phyloP scores from a whole-genome alignment of 1,284 basidiomycete genomes.

The Rhodotorula sp. region DNA sequence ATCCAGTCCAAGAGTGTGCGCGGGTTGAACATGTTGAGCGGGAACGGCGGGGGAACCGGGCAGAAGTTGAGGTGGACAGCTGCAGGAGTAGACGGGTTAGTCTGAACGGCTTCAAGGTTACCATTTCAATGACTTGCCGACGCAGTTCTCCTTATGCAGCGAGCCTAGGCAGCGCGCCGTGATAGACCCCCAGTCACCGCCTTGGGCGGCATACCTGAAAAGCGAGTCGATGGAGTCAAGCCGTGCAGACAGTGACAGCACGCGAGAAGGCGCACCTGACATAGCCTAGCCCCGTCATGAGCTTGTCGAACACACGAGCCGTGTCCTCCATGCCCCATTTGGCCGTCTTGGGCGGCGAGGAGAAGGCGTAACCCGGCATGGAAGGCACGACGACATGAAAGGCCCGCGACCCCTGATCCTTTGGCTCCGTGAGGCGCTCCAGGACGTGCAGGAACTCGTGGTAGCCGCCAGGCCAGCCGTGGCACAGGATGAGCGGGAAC shows the following conservation, averaged over 20 bases:
- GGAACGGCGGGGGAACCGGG: slow-evolving; percentile 12
- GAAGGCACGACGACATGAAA: slow-evolving; percentile 43
- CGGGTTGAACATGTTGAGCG: slow-evolving; percentile 20
- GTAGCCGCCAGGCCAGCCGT: slow-evolving; percentile 39
- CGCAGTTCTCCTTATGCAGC: slow-evolving; percentile 22
- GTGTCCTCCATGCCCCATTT: slow-evolving; percentile 38
- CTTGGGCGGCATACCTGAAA: slow-evolving; percentile 37
- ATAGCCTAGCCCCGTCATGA: slow-evolving; percentile 43
- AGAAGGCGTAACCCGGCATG: slow-evolving; percentile 41
- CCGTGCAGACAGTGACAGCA: too few relatives aligned
- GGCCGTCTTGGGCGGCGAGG: slow-evolving; percentile 31
- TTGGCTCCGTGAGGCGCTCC: slow-evolving; percentile 24
- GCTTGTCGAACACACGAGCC: slow-evolving; percentile 38
- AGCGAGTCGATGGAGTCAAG: neutral
- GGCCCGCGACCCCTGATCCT: slow-evolving; percentile 1
- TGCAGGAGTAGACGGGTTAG: neutral
- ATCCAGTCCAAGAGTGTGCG: slow-evolving; percentile 19
- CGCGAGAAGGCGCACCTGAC: neutral
- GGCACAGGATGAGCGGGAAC: slow-evolving; percentile 37
- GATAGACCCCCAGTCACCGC: slow-evolving; percentile 38
- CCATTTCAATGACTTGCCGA: neutral
- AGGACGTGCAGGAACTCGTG: slow-evolving; percentile 40
- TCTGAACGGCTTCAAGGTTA: neutral
- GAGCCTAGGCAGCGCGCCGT: slow-evolving; percentile 27
- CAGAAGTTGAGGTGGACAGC: slow-evolving; percentile 38